Evolutionary conservation across 768 basidiomycete species (phyloP), one percentile per base, ranked within the genome.

Genomic region (Collybia mongolica): DNA sequence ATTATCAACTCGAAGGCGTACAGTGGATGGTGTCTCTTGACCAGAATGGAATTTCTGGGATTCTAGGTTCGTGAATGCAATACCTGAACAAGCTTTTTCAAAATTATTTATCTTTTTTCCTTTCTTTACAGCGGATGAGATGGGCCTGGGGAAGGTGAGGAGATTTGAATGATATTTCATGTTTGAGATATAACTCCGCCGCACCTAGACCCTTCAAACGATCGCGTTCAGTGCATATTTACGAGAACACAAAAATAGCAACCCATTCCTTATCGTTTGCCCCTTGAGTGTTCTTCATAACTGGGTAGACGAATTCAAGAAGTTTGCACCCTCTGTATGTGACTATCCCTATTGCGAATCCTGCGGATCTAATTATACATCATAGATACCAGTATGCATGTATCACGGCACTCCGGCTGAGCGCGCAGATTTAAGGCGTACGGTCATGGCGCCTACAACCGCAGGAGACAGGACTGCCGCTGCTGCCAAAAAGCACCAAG

Each of bases 201-300:
- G 19, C n/a, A 7, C 32, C 18, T 52, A 97, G 90, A 99, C 97
- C 0, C 76, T 98, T 0, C 97, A 99, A 76, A 90, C 86, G 0
- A 99, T 99, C 39, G 83, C 95, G 0, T 97, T 98, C 65, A 82
- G 91, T 51, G 95, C 95, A 0, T 88, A 94, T 67, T 76, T 99
- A 1, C 85, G 92, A 24, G 86, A 89, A 49, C 72, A 82, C 48
- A 75, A 81, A 3, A 82, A 88, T 40, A 76, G 75, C 52, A 79
- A 81, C 14, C 90, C 92, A 0, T 90, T 95, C 67, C 77, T 99
- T 20, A 69, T 99, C 49, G 93, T 98, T 17, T 93, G 92, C 54
- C 97, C 97, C 0, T 80, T 98, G 1, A 93, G 92, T 39, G 96
- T 98, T 11, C 69, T 98, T 14, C 87, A 94, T 60, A 96, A 95